A percentile compares a stretch with the other conserved stretches of the same genome.
Evolutionary conservation across 129 eudicot species (phyloP).

Genomic region (Arctium minus): DNA sequence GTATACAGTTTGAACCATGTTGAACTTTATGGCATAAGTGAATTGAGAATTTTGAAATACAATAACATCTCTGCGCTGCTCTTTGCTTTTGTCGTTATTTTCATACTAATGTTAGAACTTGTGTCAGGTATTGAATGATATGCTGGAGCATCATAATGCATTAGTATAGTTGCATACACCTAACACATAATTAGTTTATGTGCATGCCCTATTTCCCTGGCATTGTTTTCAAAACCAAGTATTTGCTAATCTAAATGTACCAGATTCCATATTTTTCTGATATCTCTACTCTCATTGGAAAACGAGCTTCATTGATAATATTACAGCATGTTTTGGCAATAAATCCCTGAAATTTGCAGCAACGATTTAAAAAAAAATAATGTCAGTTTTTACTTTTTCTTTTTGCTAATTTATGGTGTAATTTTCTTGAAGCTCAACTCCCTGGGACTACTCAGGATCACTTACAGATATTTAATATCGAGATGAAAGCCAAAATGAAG

Average conservation of each 20-base stretch:
- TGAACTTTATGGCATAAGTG: neutral
- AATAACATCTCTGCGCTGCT: neutral
- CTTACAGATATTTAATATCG: constrained; percentile 81
- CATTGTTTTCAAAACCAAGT: neutral
- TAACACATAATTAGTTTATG: neutral
- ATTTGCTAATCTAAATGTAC: neutral
- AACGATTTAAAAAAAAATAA: neutral
- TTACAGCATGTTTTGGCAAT: neutral
- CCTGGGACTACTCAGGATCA: constrained; percentile 90
- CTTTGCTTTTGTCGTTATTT: neutral
- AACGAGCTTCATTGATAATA: neutral
- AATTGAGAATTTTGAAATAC: neutral
- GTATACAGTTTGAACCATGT: neutral
- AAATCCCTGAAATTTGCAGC: neutral
- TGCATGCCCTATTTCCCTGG: neutral
- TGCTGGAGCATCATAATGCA: neutral
- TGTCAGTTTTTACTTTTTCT: neutral
- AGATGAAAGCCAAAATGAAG: constrained; percentile 70
- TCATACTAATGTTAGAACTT: neutral
- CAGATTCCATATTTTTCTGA: neutral
- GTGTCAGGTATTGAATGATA: constrained; percentile 1
- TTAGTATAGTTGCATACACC: neutral
- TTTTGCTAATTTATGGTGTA: constrained; percentile 10
- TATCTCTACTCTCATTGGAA: neutral
- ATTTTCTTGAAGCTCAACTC: constrained; percentile 62